A percentile compares a stretch with the other conserved stretches of the same genome.
phyloP scores from a whole-genome alignment of 2,329 filamentous ascomycete species.

The Dothidotthia symphoricarpi region DNA sequence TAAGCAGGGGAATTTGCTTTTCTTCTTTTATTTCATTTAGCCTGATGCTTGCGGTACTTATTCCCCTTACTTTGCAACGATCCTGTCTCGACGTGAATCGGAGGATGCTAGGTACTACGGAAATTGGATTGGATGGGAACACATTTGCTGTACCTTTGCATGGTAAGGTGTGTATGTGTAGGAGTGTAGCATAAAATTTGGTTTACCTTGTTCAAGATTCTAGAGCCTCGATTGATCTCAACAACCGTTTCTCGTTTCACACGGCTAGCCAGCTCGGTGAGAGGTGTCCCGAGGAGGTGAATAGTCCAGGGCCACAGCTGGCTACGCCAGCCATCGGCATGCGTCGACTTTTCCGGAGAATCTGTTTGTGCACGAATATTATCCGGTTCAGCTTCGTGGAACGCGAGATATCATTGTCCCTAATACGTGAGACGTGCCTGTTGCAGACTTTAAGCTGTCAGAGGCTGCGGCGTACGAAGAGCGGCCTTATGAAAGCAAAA shows the following conservation, averaged over 20 bases:
- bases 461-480: too few species aligned
- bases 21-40: constrained; percentile 7
- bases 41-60: constrained; percentile 16
- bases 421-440: too few species aligned
- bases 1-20: constrained; percentile 1
- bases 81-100: constrained; percentile 5
- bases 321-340: not conserved
- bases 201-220: constrained; percentile 11
- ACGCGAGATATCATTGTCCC: too few species aligned
- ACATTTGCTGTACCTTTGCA: constrained; percentile 29
- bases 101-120: constrained; percentile 2
- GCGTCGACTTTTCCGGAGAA: constrained; percentile 7
- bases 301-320: constrained; percentile 5
- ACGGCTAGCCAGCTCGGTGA: constrained; percentile 9
- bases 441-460: too few species aligned
- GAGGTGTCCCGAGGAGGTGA: constrained; percentile 10
- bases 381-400: not conserved
- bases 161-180: constrained; percentile 32
- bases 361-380: constrained; percentile 1
- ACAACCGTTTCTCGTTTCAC: not conserved
- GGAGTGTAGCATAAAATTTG: constrained; percentile 29
- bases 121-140: constrained; percentile 12
- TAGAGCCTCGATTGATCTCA: not conserved
- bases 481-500: too few species aligned
- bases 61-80: constrained; percentile 12